These are phyloP conservation scores for Apostasia shenzhenica DNA, from an alignment of 106 monocot genomes.

Conservation along the genomic window DNA sequence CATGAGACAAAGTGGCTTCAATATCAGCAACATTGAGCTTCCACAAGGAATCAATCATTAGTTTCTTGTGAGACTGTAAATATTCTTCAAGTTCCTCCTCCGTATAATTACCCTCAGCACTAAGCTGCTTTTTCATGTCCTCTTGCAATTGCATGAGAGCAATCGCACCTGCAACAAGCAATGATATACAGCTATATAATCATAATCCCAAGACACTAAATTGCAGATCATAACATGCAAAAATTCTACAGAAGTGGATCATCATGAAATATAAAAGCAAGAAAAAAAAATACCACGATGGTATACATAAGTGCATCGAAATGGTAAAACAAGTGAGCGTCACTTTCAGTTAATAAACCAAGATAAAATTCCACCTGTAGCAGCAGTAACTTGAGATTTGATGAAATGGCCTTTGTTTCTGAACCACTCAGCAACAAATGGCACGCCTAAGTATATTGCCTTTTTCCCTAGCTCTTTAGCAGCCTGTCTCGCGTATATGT, in stretches of 20 bases:
- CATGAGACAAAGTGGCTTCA: constrained; percentile 80
- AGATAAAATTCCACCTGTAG: constrained; percentile 49
- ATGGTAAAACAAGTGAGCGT: not conserved
- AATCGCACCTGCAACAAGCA: constrained; percentile 60
- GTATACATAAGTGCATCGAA: not conserved
- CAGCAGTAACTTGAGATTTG: constrained; percentile 95
- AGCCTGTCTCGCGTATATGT: constrained; percentile 91
- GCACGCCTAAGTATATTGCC: constrained; percentile 81
- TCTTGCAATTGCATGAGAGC: constrained; percentile 95
- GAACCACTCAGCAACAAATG: constrained; percentile 97
- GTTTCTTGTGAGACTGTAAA: constrained; percentile 67
- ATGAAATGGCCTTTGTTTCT: constrained; percentile 99
- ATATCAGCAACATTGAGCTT: constrained; percentile 99
- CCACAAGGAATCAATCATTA: constrained; percentile 95
- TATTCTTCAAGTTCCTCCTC: constrained; percentile 85
- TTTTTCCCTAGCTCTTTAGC: constrained; percentile 97
- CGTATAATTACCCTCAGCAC: constrained; percentile 67
- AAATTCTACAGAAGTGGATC: not conserved
- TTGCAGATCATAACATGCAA: not conserved
- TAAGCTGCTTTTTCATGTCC: constrained; percentile 86
- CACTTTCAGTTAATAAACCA: not conserved
- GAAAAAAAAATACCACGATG: not conserved
- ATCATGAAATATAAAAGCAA: not conserved
- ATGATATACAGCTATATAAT: not conserved
- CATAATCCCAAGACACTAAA: not conserved